A percentile compares a stretch with the other conserved stretches of the same genome.
These are phyloP conservation scores for Phytophthora cryptogea DNA, from an alignment of 352 stramenopile species.

Conservation along the genomic window DNA sequence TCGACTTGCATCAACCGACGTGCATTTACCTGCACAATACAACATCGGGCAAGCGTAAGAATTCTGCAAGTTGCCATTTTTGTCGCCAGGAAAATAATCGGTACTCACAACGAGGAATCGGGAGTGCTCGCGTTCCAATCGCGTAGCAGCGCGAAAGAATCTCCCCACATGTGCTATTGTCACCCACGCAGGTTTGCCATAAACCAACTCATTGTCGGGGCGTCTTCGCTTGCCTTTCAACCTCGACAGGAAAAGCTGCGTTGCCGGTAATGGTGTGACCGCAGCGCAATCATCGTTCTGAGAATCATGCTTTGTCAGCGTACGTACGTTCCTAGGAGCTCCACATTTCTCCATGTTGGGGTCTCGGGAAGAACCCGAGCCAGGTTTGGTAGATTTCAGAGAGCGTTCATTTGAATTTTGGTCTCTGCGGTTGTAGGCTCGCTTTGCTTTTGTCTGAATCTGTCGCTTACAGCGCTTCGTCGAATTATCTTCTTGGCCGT, in stretches of 20 bases:
- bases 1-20: constrained; percentile 47
- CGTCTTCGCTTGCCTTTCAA: constrained; percentile 59
- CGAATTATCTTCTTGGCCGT: constrained; percentile 16
- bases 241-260: constrained; percentile 58
- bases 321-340: constrained; percentile 2
- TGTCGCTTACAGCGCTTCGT: constrained; percentile 26
- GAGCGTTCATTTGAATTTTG: background rate
- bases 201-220: constrained; percentile 46
- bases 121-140: constrained; percentile 60
- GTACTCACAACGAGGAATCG: constrained; percentile 54
- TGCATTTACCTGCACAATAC: constrained; percentile 41
- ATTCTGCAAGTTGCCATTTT: background rate
- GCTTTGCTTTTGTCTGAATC: constrained; percentile 20
- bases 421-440: background rate
- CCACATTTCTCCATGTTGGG: constrained; percentile 15
- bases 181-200: constrained; percentile 56
- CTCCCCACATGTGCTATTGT: constrained; percentile 60
- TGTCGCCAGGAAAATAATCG: constrained; percentile 1
- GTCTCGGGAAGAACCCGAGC: background rate
- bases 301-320: constrained; percentile 3
- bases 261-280: constrained; percentile 52
- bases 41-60: constrained; percentile 4
- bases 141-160: constrained; percentile 55
- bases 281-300: constrained; percentile 4
- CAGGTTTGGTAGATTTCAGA: background rate